Base-by-base conservation (phyloP, 2,329 filamentous ascomycete species). In the Teratosphaeria destructans region DNA sequence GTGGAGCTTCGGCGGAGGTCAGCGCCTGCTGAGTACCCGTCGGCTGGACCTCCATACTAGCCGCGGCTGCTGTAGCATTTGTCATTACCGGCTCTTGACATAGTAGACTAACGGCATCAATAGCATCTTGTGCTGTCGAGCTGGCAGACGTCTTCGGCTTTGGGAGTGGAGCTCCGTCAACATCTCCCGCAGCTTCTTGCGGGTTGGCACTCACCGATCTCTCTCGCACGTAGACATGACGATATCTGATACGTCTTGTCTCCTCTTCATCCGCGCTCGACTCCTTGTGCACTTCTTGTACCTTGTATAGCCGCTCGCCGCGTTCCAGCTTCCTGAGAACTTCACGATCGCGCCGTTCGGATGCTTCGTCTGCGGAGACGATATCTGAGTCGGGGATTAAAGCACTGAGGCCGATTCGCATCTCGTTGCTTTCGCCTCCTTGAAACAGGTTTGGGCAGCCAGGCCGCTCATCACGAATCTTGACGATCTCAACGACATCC, bases 381-480 rank as follows among this genome's bases (percentile, higher is more conserved):
- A 63, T 63, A 43, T 62, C 63, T 8, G 65, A 62, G 11, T 67
- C 61, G 4, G 64, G 61, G 16, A 71, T 60, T 29, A 69, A 62
- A 29, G 60, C 61, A 52, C 59, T 60, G 26, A 71, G 47, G n/a
- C 69, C 69, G 5, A 71, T 52, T 37, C 63, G 65, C 47, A 68
- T 63, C 34, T 66, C 60, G 54, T 67, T 64, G 60, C 68, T 71
- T 49, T 68, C 65, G 32, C 60, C 34, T 37, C 19, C 19, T 16
- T 32, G 53, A 19, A 54, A 32, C 16, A 54, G 53, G 34, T 54
- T 37, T 8, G 53, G 53, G 10, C 34, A 54, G 34, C 53, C 53
- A 23, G 16, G n/a, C n/a, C 43, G 43, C 43, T 49, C 43, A 23
- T 49, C 43, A 10, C 43, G 43, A 27, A 63, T 27, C 52, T 62